Conservation (phyloP, 2,329 filamentous ascomycete genomes). For the Zymoseptoria tritici region DNA sequence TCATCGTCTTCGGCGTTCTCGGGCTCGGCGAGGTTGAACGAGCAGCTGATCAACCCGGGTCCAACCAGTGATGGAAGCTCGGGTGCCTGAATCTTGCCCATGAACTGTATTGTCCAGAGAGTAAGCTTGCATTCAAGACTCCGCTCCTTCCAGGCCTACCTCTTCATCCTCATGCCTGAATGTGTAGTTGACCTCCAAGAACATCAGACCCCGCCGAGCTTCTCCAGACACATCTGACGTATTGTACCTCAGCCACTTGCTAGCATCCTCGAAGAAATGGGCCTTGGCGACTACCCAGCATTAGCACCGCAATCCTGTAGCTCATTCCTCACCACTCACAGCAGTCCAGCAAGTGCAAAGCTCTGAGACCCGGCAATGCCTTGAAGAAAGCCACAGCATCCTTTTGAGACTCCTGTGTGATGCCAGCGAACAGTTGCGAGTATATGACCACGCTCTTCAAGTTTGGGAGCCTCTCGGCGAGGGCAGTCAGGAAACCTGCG, state of each 20-base stretch:
- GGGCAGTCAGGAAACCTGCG: constrained; percentile 35
- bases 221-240: constrained; percentile 22
- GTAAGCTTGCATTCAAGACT: neutral
- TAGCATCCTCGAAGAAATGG: constrained; percentile 33
- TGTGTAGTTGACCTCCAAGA: constrained; percentile 42
- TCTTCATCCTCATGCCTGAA: constrained; percentile 39
- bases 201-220: constrained; percentile 32
- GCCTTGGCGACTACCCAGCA: constrained; percentile 27
- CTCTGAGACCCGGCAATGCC: constrained; percentile 29
- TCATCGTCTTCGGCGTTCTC: constrained; percentile 29
- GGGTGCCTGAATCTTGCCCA: constrained; percentile 33
- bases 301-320: too few species aligned
- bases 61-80: constrained; percentile 32
- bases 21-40: constrained; percentile 33
- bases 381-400: constrained; percentile 40
- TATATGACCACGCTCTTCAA: constrained; percentile 40
- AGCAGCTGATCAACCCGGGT: constrained; percentile 32
- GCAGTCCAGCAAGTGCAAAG: constrained; percentile 43
- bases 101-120: constrained; percentile 19
- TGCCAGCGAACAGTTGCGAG: constrained; percentile 40
- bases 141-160: neutral
- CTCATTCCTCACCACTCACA: constrained; percentile 12
- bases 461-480: constrained; percentile 35
- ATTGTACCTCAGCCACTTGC: constrained; percentile 26
- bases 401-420: constrained; percentile 30